Evolutionary conservation across 208 protist species (phyloP).

Genomic region (Trypanosoma grayi): DNA sequence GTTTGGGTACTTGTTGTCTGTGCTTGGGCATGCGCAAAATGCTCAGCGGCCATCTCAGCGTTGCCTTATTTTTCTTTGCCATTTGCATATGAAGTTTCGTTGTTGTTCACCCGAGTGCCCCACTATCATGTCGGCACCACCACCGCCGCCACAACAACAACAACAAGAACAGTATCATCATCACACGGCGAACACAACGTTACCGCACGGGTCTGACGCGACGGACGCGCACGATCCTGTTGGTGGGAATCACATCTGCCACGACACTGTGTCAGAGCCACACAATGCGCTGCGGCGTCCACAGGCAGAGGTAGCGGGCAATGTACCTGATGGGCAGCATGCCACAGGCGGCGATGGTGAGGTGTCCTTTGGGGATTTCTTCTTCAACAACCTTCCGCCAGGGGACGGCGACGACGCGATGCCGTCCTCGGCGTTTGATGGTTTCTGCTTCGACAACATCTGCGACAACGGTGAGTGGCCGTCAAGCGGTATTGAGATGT

Average conservation of each 20-base stretch:
- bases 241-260: not conserved
- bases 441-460: constrained; percentile 27
- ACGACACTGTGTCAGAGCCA: not conserved
- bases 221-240: not conserved
- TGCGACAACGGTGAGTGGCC: constrained; percentile 24
- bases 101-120: not conserved
- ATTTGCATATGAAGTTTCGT: too few species aligned
- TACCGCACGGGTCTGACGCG: not conserved
- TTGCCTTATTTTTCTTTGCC: too few species aligned
- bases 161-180: too few species aligned
- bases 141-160: too few species aligned
- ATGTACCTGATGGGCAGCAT: not conserved
- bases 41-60: too few species aligned
- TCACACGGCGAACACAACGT: not conserved
- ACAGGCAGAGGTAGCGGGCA: not conserved
- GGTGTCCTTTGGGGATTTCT: constrained; percentile 20
- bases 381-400: constrained; percentile 20
- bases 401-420: not conserved
- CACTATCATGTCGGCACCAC: not conserved
- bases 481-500: not conserved
- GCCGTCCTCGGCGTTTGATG: constrained; percentile 17
- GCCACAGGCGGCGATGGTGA: not conserved
- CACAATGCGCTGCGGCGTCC: not conserved
- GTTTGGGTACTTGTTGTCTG: too few species aligned
- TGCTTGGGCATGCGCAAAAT: too few species aligned